Evolutionary conservation across 1,139 yeast genomes (phyloP).

Genomic region (Yamadazyma mexicana): DNA sequence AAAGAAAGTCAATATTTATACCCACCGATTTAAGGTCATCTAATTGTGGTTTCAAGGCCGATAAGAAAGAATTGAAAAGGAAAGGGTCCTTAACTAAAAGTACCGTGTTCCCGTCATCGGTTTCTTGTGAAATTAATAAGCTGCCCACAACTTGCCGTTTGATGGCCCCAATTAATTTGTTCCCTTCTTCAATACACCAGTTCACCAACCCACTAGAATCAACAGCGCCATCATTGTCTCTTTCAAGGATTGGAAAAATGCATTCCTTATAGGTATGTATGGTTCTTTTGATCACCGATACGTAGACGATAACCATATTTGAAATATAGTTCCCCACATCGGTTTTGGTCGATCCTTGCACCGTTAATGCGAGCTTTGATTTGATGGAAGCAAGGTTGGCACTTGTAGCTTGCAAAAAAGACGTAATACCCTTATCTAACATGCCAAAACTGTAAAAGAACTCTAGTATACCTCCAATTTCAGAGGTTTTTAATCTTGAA

Average conservation of each 20-base stretch:
- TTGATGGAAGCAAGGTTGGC: conserved; percentile 33
- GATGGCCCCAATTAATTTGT: conserved; percentile 57
- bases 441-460: conserved; percentile 39
- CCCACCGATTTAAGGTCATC: conserved; percentile 65
- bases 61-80: conserved; percentile 45
- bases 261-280: conserved; percentile 33
- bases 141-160: conserved; percentile 72
- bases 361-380: conserved; percentile 38
- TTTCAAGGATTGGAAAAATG: conserved; percentile 34
- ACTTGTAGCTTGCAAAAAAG: conserved; percentile 40
- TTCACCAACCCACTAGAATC: conserved; percentile 47
- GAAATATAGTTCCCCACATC: conserved; percentile 47
- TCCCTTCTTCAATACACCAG: conserved; percentile 74
- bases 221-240: conserved; percentile 27
- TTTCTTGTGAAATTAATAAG: conserved; percentile 27
- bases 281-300: conserved; percentile 40
- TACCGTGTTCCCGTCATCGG: conserved; percentile 15
- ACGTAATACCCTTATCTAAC: conserved; percentile 38
- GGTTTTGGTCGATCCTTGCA: conserved; percentile 47
- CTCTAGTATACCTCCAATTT: conserved; percentile 34
- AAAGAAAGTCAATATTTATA: conserved; percentile 66
- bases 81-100: conserved; percentile 31
- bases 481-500: conserved; percentile 30
- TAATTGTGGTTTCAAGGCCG: conserved; percentile 59
- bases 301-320: conserved; percentile 43